A percentile compares a stretch with the other conserved stretches of the same genome.
Conservation (phyloP, 1,139 yeast genomes). For the Kodamaea arcana region DNA sequence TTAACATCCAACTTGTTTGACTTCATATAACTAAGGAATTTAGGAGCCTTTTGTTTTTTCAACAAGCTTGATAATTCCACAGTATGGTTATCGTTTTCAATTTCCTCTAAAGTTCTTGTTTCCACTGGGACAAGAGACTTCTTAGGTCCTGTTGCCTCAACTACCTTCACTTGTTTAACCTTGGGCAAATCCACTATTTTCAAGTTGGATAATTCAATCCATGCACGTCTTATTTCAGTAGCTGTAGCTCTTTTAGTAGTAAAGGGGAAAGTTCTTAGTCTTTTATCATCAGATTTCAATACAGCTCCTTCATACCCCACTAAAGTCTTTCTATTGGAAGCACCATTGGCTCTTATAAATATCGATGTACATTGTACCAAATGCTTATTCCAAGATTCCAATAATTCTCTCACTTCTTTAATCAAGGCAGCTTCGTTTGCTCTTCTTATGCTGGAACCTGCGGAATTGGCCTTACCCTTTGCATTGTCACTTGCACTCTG, state of each 20-base stretch:
- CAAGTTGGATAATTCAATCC: constrained; percentile 73
- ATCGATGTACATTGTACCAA: constrained; percentile 61
- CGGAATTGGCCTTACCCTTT: constrained; percentile 93
- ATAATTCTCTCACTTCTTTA: constrained; percentile 67
- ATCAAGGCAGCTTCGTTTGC: constrained; percentile 83
- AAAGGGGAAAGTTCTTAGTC: constrained; percentile 74
- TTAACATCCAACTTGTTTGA: constrained; percentile 52
- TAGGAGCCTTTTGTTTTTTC: constrained; percentile 77
- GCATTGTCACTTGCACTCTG: constrained; percentile 92
- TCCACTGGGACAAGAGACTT: constrained; percentile 15
- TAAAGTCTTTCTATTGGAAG: constrained; percentile 59
- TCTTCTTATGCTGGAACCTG: constrained; percentile 87
- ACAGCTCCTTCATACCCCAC: constrained; percentile 63
- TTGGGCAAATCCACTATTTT: constrained; percentile 54
- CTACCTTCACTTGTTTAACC: constrained; percentile 24
- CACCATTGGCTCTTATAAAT: constrained; percentile 82
- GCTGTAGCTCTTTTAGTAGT: constrained; percentile 87
- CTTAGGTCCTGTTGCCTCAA: background rate
- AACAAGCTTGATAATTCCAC: constrained; percentile 54
- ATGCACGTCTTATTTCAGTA: constrained; percentile 74
- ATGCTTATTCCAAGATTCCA: constrained; percentile 60
- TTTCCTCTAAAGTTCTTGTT: constrained; percentile 31
- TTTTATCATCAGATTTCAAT: constrained; percentile 44
- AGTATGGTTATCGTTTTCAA: constrained; percentile 36
- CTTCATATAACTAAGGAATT: constrained; percentile 57